Evolutionary conservation across 345 rosid species (phyloP).

Genomic region (Linum tenue): DNA sequence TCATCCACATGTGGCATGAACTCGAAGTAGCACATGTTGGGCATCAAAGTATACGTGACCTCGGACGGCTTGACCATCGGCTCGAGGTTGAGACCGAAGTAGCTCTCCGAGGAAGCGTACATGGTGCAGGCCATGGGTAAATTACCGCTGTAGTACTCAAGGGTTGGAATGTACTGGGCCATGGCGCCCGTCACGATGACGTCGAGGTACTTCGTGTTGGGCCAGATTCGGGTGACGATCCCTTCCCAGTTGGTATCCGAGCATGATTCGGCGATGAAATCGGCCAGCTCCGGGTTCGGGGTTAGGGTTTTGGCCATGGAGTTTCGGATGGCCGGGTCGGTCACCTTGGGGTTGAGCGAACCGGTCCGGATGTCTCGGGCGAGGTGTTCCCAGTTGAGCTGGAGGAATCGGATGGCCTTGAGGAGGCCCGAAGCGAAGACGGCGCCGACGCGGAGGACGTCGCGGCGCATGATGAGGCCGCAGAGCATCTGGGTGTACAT

Average conservation of each 20-base stretch:
- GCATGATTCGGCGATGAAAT: constrained; percentile 43
- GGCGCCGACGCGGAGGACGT: constrained; percentile 81
- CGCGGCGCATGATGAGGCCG: constrained; percentile 62
- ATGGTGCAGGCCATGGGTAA: constrained; percentile 84
- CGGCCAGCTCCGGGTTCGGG: constrained; percentile 50
- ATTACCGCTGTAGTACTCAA: constrained; percentile 79
- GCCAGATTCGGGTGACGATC: constrained; percentile 74
- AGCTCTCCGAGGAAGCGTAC: constrained; percentile 96
- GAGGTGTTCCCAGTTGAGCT: constrained; percentile 60
- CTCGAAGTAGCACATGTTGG: constrained; percentile 94
- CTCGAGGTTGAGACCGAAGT: constrained; percentile 78
- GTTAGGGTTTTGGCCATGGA: constrained; percentile 37
- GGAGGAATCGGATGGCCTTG: constrained; percentile 83
- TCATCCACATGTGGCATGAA: constrained; percentile 50
- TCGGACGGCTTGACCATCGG: constrained; percentile 81
- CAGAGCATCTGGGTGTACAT: constrained; percentile 94
- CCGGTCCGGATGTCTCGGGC: constrained; percentile 61
- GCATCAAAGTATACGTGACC: constrained; percentile 87
- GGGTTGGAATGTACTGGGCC: constrained; percentile 96
- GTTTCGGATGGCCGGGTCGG: constrained; percentile 37
- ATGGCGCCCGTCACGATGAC: constrained; percentile 94
- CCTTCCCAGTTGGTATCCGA: constrained; percentile 56
- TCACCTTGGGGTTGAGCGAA: constrained; percentile 33
- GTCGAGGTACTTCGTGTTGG: constrained; percentile 77
- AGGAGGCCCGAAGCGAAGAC: constrained; percentile 91